phyloP scores from a whole-genome alignment of 805 yeast genomes.

The Ogataea nakhonphanomensis region DNA sequence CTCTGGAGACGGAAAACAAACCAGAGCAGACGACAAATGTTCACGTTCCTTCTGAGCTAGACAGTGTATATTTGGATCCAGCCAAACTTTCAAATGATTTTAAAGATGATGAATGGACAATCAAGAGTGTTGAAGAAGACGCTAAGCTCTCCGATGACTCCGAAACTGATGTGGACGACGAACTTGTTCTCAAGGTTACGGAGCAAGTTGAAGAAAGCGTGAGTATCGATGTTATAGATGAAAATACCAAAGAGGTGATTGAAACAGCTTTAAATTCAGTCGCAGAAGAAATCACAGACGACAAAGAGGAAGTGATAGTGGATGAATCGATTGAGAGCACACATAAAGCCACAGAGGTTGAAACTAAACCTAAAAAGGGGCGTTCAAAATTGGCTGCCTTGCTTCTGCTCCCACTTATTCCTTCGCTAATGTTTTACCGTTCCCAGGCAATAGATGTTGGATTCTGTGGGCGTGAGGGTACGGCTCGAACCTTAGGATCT shows the following conservation, averaged over 20 bases:
- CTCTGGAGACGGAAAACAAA: background rate
- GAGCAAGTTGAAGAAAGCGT: background rate
- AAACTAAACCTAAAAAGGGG: background rate
- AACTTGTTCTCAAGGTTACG: constrained; percentile 3
- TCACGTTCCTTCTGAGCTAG: constrained; percentile 2
- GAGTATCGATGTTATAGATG: constrained; percentile 6
- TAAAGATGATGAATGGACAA: constrained; percentile 21
- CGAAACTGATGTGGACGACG: constrained; percentile 13
- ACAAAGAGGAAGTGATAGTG: constrained; percentile 4
- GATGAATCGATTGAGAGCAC: constrained; percentile 10
- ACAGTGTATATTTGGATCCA: constrained; percentile 19
- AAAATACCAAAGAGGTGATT: constrained; percentile 7
- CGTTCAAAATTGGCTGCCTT: background rate
- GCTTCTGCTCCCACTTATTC: background rate
- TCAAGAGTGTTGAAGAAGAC: constrained; percentile 15
- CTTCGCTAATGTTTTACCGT: constrained; percentile 50
- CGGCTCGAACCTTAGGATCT: constrained; percentile 16
- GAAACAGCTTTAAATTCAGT: background rate
- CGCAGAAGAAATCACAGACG: too few species aligned
- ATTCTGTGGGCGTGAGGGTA: constrained; percentile 64
- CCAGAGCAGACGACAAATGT: background rate
- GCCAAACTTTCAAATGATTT: constrained; percentile 21
- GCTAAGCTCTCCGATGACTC: constrained; percentile 20
- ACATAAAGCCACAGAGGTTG: background rate
- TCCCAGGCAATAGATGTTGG: constrained; percentile 64